Evolutionary conservation across 148 eudicot genomes (phyloP), one percentile per base, ranked within the genome.

Genomic region (Silene latifolia): DNA sequence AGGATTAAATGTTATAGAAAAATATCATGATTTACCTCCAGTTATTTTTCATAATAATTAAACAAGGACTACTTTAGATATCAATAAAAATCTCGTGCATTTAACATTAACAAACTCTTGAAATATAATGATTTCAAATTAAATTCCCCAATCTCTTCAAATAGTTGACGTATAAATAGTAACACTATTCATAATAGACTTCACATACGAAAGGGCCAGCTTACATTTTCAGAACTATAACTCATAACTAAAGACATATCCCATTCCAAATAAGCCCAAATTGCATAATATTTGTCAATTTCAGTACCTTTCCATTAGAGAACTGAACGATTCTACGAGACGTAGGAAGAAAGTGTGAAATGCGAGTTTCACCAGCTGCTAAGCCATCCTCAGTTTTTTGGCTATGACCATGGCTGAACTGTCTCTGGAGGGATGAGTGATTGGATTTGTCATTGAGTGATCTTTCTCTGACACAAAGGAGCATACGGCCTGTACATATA

Each of bases 321-420:
- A 94, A 94, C 80, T 94, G 98, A 70, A 94, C 98, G 83, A 91
- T 94, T 81, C 98, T 86, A 24, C 97, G 98, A 73, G 98, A 94
- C 18, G 98, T 94, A 57, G 98, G 98, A 63, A 94, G 87, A 76
- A 94, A 91, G 80, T 90, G 91, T 61, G 98, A 94, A 71, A 94
- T 82, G 72, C 97, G 91, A 56, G 98, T 93, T 76, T 87, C 98
- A 77, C 86, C 81, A 58, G 89, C 84, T 79, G 96, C 85, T 68
- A 80, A 85, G 80, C 93, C 88, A 72, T 86, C 97, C 76, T 90
- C 97, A 78, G 87, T 76, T 78, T 91, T 94, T 78, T 86, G 96
- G 83, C 82, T 88, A 80, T 89, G 1, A 72, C 98, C 98, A 78
- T 86, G 89, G 77, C 98, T 94, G 82, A 94, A 91, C 77, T 94